Evolutionary conservation across 345 rosid species (phyloP), one percentile per base, ranked within the genome.

Genomic region (Erodium maritimum): DNA sequence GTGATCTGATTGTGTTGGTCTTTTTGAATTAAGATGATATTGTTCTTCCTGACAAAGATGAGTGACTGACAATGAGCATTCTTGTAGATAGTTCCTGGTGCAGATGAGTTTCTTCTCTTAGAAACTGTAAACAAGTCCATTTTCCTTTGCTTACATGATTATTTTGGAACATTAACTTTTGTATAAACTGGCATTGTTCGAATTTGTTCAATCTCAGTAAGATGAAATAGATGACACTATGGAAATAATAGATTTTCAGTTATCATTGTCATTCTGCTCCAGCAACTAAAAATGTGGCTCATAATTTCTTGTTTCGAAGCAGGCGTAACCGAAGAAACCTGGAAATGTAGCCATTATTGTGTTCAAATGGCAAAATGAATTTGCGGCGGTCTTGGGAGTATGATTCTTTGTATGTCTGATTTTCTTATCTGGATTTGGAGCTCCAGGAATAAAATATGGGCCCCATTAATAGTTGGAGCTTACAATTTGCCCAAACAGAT

Each of bases 81-180:
- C 64, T 70, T 79, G 68, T 74, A 69, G 67, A 50, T 65, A 65
- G 64, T 60, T 61, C 64, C 64, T 58, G 67, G 60, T 70, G 76
- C 83, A 82, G 81, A 76, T 79, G 79, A 76, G 80, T 72, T 71
- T 66, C 72, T 74, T 62, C 74, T 62, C 76, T 61, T 76, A 61
- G 76, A 77, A 70, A 65, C 75, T 74, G 71, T 62, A 69, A 37
- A 37, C 14, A 37, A 5, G 14, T 37, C 10, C 46, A 37, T 37
- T 37, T 37, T 37, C 10, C 14, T 12, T 37, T 37, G 46, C 46
- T 37, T 37, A 37, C 46, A 37, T 37, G 46, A 37, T 12, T 3
- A 3, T 37, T 37, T 37, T 37, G 46, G 46, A 37, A 4, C 10
- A 37, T 37, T 37, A 37, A 37, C 8, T 5, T 37, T 37, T 37